Conservation (phyloP, 1,284 basidiomycete species). For the Rhodofomes roseus region DNA sequence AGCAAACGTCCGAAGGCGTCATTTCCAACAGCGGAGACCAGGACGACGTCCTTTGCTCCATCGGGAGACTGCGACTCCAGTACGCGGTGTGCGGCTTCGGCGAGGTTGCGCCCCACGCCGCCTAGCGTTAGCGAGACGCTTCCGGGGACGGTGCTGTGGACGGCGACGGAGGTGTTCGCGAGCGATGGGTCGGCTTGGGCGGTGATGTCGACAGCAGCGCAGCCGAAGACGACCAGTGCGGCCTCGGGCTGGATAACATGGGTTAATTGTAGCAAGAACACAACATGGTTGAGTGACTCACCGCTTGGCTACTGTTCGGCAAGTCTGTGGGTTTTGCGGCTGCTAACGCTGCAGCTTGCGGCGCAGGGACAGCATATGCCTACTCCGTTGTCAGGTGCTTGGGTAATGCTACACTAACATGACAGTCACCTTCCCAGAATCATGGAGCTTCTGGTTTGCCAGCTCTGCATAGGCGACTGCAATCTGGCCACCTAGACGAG, state of each 20-base stretch:
- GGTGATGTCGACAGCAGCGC: conserved; percentile 85
- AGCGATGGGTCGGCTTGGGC: conserved; percentile 40
- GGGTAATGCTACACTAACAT: not conserved
- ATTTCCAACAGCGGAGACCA: conserved; percentile 62
- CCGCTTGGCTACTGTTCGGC: not conserved
- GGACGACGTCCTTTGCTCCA: conserved; percentile 34
- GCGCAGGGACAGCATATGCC: not conserved
- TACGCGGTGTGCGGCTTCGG: conserved; percentile 79
- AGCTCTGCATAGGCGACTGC: conserved; percentile 76
- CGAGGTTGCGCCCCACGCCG: conserved; percentile 93
- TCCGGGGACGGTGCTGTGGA: conserved; percentile 81
- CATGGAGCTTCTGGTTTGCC: conserved; percentile 7
- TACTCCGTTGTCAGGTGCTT: not conserved
- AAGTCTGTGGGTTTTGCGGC: not conserved
- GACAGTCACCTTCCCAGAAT: not conserved
- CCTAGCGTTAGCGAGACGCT: conserved; percentile 73
- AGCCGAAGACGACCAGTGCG: conserved; percentile 71
- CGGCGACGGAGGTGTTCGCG: conserved; percentile 30
- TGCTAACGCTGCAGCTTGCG: not conserved
- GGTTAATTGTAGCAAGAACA: not conserved
- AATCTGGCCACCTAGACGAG: conserved; percentile 63
- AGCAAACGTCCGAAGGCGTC: conserved; percentile 73
- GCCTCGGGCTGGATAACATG: conserved; percentile 19
- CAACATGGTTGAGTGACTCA: not conserved
- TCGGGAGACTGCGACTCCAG: conserved; percentile 36